Base-by-base conservation (phyloP, 768 basidiomycete species). In the Termitomyces sp. region DNA sequence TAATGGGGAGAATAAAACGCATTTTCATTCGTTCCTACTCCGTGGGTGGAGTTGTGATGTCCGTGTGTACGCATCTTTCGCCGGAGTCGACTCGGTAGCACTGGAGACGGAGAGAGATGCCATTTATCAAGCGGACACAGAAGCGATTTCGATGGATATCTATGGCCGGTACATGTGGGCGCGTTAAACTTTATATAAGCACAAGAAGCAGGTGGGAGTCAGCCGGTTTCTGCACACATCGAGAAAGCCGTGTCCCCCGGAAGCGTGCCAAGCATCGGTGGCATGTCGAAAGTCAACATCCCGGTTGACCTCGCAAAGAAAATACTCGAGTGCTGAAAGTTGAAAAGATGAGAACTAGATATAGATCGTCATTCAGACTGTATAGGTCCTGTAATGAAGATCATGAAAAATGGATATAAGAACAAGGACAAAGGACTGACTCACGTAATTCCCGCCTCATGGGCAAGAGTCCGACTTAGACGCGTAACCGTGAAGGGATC, bases 1-100 rank as follows among this genome's bases (percentile, higher is more conserved):
- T 51, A 36, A 58, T 58, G 63, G 56, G 56, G 50, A 61, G 61
- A 52, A 59, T 57, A 53, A 54, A 54, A 46, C 50, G 26, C 50
- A 54, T 48, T 57, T 50, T 55, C 59, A 28, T 54, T 60, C 56
- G 56, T 58, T 56, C 23, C 23, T 23, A 23, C 23, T 23, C 23
- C 23, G 23, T 23, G 23, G 23, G 23, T 23, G 36, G 44, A 18
- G 36, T 26, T 5, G 7, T 23, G 9, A 10, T 38, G 9, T 53
- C 38, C 14, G 23, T 10, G 20, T 3, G 16, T n/a, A 20, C 13
- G 23, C 16, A 20, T 28, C 40, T 8, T 4, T 28, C 16, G 23
- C 2, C n/a, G 48, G n/a, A 51, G 57, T 58, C 50, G 57, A 50
- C 18, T 58, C 57, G 18, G 50, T 50, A 20, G 41, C 8, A 20